Conservation (phyloP, 305 asterid genomes). For the Euphrasia arctica region DNA sequence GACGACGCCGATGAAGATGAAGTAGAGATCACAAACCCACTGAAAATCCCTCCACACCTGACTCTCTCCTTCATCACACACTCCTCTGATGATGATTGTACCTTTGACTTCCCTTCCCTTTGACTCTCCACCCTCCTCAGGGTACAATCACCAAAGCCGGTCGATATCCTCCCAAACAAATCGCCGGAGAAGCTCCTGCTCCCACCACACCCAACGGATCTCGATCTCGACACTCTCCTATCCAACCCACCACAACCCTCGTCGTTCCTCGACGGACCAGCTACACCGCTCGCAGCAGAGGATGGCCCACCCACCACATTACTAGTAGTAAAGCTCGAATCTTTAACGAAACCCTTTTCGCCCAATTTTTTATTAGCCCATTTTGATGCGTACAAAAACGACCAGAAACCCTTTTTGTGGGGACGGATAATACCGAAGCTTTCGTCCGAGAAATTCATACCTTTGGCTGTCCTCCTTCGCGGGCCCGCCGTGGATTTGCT, state of each 20-base stretch:
- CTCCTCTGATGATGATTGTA: slow-evolving; percentile 33
- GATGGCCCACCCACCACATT: slow-evolving; percentile 20
- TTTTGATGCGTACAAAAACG: slow-evolving; percentile 64
- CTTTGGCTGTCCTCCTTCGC: slow-evolving; percentile 35
- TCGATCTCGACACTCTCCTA: slow-evolving; percentile 85
- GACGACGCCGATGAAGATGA: slow-evolving; percentile 76
- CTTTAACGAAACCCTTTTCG: slow-evolving; percentile 38
- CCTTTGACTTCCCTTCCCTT: slow-evolving; percentile 79
- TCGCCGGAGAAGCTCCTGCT: slow-evolving; percentile 94
- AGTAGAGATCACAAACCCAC: slow-evolving; percentile 77
- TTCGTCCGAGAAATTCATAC: slow-evolving; percentile 53
- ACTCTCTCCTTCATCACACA: slow-evolving; percentile 70
- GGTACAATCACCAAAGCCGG: slow-evolving; percentile 93
- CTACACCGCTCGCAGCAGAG: slow-evolving; percentile 23
- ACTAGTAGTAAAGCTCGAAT: slow-evolving; percentile 32
- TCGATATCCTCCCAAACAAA: slow-evolving; percentile 79
- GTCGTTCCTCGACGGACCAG: slow-evolving; percentile 36
- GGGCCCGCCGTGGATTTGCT: slow-evolving; percentile 75
- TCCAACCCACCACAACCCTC: slow-evolving; percentile 43
- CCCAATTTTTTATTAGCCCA: slow-evolving; percentile 37
- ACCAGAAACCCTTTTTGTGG: slow-evolving; percentile 68
- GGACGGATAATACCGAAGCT: slow-evolving; percentile 33
- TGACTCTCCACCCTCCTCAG: slow-evolving; percentile 91
- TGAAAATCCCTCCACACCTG: slow-evolving; percentile 81
- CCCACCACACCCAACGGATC: slow-evolving; percentile 99